Evolutionary conservation across 495 filamentous ascomycete species (phyloP), one percentile per base, ranked within the genome.

Genomic region (Evansstolkia leycettana): DNA sequence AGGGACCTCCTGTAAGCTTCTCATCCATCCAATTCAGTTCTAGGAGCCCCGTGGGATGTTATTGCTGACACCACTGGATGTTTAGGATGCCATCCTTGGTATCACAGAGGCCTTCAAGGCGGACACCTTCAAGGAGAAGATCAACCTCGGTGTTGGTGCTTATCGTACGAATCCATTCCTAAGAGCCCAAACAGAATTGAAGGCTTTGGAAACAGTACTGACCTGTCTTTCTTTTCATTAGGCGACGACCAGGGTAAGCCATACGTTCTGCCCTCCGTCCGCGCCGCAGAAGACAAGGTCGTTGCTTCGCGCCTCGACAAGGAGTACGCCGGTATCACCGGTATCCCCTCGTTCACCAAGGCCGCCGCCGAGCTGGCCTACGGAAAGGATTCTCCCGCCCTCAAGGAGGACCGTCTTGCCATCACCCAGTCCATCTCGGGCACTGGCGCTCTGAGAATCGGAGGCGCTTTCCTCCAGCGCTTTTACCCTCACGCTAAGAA

Each of bases 31-130:
- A n/a, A n/a, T n/a, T n/a, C n/a, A n/a, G n/a, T n/a, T n/a, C n/a
- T 5, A 23, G 20, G 7, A 19, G 25, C 31, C 7, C 18, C 31
- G 23, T 19, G 13, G n/a, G 23, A 13, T 28, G 14, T 25, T 39
- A 50, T 59, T 45, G 38, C 57, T 66, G 37, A 68, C 40, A 10
- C 18, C 36, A 29, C 41, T 36, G 17, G 33, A 18, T 35, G 41
- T 11, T 28, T 57, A 67, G 63, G 64, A 89, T 81, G 82, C 80
- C 31, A 87, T 89, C 64, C 73, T 88, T 73, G 89, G 89, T 67
- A 92, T 98, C 67, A 96, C 90, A 34, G 90, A 98, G 67, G 90
- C 90, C 33, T 98, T 90, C 82, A 98, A 96, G 73, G 85, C 88
- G 52, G 89, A 98, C 54, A 70, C 62, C 43, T 85, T 90, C 62